phyloP scores from a whole-genome alignment of 1,139 yeast species.

The Geotrichum fermentans region DNA sequence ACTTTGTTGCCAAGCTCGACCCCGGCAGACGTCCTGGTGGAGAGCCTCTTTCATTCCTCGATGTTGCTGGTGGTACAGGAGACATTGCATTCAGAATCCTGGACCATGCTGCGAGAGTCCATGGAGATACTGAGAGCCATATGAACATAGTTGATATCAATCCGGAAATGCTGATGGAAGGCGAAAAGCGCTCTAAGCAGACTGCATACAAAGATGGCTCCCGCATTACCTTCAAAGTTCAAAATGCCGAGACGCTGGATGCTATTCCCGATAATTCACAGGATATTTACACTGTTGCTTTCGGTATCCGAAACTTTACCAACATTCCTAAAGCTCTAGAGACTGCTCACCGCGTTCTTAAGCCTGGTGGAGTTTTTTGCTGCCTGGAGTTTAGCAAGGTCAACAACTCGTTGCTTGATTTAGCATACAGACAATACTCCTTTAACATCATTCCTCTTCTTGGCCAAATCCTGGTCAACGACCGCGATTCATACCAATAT shows the following conservation, averaged over 20 bases:
- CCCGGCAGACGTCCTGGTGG: slow-evolving; percentile 93
- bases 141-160: slow-evolving; percentile 95
- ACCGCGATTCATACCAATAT: slow-evolving; percentile 91
- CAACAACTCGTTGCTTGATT: slow-evolving; percentile 68
- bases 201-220: slow-evolving; percentile 46
- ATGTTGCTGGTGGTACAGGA: slow-evolving; percentile 99
- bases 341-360: slow-evolving; percentile 89
- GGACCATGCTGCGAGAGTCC: slow-evolving; percentile 80
- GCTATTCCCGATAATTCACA: slow-evolving; percentile 79
- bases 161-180: slow-evolving; percentile 92
- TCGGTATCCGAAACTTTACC: slow-evolving; percentile 96
- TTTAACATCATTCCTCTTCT: slow-evolving; percentile 83
- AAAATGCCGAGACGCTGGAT: slow-evolving; percentile 88
- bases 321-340: slow-evolving; percentile 87
- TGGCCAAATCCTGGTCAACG: slow-evolving; percentile 94
- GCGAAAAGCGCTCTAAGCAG: slow-evolving; percentile 61
- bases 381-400: slow-evolving; percentile 94
- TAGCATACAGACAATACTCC: slow-evolving; percentile 80
- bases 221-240: slow-evolving; percentile 76
- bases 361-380: slow-evolving; percentile 98
- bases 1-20: slow-evolving; percentile 79
- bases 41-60: slow-evolving; percentile 78
- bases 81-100: slow-evolving; percentile 94
- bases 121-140: slow-evolving; percentile 66
- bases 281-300: slow-evolving; percentile 93